phyloP scores from a whole-genome alignment of 345 rosid species.

The Clausena lansium region DNA sequence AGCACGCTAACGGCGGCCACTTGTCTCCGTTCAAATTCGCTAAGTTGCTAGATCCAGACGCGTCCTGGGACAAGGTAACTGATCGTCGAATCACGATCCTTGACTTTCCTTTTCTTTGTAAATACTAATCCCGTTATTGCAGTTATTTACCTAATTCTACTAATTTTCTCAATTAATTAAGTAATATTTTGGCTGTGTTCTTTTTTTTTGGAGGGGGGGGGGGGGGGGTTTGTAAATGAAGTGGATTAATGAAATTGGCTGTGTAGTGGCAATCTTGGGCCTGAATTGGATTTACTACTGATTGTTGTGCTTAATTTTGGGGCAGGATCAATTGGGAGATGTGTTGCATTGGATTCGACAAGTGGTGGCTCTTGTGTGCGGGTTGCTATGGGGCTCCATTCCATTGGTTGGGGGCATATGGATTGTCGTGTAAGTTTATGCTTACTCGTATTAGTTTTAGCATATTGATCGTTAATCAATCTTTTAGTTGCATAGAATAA shows the following conservation, averaged over 20 bases:
- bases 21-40: conserved; percentile 65
- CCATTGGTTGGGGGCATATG: conserved; percentile 93
- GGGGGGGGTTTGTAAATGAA: background rate
- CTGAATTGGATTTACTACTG: background rate
- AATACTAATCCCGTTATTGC: background rate
- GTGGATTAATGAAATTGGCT: background rate
- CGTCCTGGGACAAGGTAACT: conserved; percentile 86
- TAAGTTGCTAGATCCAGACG: conserved; percentile 82
- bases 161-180: background rate
- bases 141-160: background rate
- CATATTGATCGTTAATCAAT: background rate
- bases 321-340: conserved; percentile 96
- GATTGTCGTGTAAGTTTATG: conserved; percentile 68
- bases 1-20: conserved; percentile 61
- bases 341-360: conserved; percentile 97
- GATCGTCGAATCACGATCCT: background rate
- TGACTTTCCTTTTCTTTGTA: too few relatives aligned
- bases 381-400: conserved; percentile 81
- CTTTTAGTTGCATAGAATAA: background rate
- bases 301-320: conserved; percentile 11
- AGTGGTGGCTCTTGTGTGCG: conserved; percentile 69
- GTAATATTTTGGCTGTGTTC: background rate
- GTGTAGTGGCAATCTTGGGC: background rate
- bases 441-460: background rate
- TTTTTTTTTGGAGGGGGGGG: too few relatives aligned